Evolutionary conservation across 148 eudicot species (phyloP), one percentile per base, ranked within the genome.

Genomic region (Spergularia bocconei): DNA sequence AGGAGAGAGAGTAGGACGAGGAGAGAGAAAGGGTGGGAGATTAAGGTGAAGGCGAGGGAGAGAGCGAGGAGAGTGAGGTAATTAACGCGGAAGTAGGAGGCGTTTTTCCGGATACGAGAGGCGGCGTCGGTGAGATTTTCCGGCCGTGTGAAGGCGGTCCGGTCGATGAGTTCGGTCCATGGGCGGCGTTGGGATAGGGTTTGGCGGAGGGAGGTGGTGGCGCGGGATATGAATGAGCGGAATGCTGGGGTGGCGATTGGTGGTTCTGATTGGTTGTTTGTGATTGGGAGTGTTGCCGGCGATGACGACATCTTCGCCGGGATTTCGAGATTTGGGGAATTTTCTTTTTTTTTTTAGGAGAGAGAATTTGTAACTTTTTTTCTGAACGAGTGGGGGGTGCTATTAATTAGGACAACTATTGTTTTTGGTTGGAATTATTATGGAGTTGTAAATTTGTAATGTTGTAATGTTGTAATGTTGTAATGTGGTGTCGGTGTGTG

Each of bases 121-220:
- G 76, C 64, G 78, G 96, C 91, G 2, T 91, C 92, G 78, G 96
- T 53, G 76, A 88, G 78, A 63, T 87, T 81, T 11, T 87, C 89
- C 5, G 96, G 93, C 4, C 91, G 91, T 71, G 87, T 33, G 83
- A 91, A 82, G 62, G 92, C 82, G 74, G 93, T 52, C 16, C 93
- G 89, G 72, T 91, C 96, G 75, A 87, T 55, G 66, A 91, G 93
- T 20, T 91, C 96, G 2, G 47, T 51, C 89, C 91, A 91, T 0
- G 96, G 93, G 78, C 96, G 92, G 85, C 93, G 91, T 0, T 86
- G 88, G 20, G 96, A 56, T 81, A 86, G 69, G 76, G 82, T 73
- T 4, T 80, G 87, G 62, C 88, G 88, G 83, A 87, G 23, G 50
- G 91, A 73, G 81, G 86, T 53, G 73, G 79, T 50, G 61, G 86